Base-by-base conservation (phyloP, 208 protist species). In the Acanthamoeba healyi region DNA sequence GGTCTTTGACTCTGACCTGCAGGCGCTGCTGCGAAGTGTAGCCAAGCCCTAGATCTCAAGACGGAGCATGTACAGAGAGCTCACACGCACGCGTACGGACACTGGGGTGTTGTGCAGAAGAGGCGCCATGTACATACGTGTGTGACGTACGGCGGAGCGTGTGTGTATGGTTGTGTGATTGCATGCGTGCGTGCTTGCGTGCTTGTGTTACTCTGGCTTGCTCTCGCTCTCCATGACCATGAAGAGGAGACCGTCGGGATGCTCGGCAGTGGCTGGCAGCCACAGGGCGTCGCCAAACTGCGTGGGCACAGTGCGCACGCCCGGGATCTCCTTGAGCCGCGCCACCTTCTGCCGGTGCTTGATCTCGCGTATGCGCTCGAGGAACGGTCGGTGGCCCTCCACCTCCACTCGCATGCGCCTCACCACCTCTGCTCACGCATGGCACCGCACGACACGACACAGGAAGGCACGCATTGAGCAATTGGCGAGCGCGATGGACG, bases 1-100 rank as follows among this genome's bases (percentile, higher is more conserved):
- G 17, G 70, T 79, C 5, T 79, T 79, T 19, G 70, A 79, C 22
- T 79, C 70, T 24, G 70, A 79, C 32, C 70, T 79, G 70, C 70
- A 79, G 36, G 38, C 70, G 17, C 32, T 79, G 24, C 34, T 79
- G 34, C 70, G 70, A 79, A 79, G 70, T 19, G 36, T 79, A 15
- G 70, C 70, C 70, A 79, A 79, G 38, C 70, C 70, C 36, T 79
- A 19, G 22, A 5, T 38, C 26, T 10, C 5, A 15, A 22, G 0
- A 36, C n/a, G 6, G 0, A 6, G 1, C 54, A 58, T 49, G 44
- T 49, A 49, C 44, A 58, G 19, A 26, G 54, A 58, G n/a, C n/a
- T n/a, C n/a, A n/a, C n/a, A n/a, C n/a, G n/a, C n/a, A n/a, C n/a
- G n/a, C n/a, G n/a, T n/a, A n/a, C n/a, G n/a, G n/a, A n/a, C n/a